Evolutionary conservation across 257 asterid genomes (phyloP).

Genomic region (Coffea eugenioides): DNA sequence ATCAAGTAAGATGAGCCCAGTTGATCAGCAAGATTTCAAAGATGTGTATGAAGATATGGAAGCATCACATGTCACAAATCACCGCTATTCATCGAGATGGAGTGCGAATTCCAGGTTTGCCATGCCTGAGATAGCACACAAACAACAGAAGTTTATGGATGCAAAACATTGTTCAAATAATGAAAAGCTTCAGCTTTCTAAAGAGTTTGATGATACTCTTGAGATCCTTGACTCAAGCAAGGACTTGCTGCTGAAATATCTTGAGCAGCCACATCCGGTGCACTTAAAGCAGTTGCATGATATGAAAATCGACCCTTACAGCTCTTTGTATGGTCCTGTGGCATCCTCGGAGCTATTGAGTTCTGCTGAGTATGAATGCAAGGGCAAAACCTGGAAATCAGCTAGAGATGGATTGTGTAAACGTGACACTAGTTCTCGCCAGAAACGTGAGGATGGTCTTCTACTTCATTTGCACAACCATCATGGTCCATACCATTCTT

Average conservation of each 20-base stretch:
- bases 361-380: constrained; percentile 44
- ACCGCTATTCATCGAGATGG: constrained; percentile 68
- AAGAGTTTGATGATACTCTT: constrained; percentile 47
- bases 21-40: constrained; percentile 59
- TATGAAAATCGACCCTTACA: constrained; percentile 37
- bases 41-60: constrained; percentile 89
- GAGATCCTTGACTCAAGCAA: constrained; percentile 53
- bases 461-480: constrained; percentile 50
- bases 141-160: constrained; percentile 52
- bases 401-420: constrained; percentile 36
- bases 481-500: constrained; percentile 37
- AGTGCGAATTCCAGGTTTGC: constrained; percentile 45
- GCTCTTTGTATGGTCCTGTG: constrained; percentile 40
- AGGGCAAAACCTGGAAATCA: constrained; percentile 47
- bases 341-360: constrained; percentile 55
- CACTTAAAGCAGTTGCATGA: constrained; percentile 49
- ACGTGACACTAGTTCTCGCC: constrained; percentile 30
- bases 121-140: constrained; percentile 50
- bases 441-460: constrained; percentile 72
- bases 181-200: constrained; percentile 48
- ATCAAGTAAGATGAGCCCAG: constrained; percentile 40
- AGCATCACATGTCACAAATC: constrained; percentile 64
- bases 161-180: constrained; percentile 48
- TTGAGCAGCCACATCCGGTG: constrained; percentile 46
- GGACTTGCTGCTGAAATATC: constrained; percentile 47